A percentile compares a stretch with the other conserved stretches of the same genome.
Evolutionary conservation across 495 filamentous ascomycete species (phyloP).

Genomic region (Geopyxis carbonaria): DNA sequence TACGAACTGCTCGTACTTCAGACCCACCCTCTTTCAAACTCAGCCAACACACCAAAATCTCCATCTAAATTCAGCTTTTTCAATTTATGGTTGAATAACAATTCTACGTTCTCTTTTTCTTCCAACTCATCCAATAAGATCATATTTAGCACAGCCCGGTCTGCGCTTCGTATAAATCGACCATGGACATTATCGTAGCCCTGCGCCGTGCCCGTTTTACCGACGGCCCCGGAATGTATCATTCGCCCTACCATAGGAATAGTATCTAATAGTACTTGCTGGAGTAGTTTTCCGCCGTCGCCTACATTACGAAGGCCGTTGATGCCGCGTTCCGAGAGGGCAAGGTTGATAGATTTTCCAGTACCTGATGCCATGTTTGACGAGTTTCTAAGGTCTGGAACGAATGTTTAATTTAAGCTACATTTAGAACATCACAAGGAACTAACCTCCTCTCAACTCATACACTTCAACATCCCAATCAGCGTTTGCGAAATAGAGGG

Average conservation of each 20-base stretch:
- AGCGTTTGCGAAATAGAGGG: conserved; percentile 73
- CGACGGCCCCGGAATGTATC: conserved; percentile 65
- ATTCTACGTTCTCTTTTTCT: conserved; percentile 62
- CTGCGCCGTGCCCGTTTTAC: conserved; percentile 61
- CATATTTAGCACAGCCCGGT: conserved; percentile 72
- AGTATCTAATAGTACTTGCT: conserved; percentile 54
- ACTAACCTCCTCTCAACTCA: conserved; percentile 75
- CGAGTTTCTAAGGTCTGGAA: conserved; percentile 65
- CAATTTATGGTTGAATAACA: conserved; percentile 85
- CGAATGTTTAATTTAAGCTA: background rate
- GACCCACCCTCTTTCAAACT: conserved; percentile 13
- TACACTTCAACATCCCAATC: conserved; percentile 87
- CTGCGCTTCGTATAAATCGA: conserved; percentile 48
- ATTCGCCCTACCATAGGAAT: conserved; percentile 95
- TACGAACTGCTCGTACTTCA: conserved; percentile 17
- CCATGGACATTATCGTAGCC: conserved; percentile 71
- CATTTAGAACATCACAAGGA: background rate
- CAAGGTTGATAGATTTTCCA: conserved; percentile 93
- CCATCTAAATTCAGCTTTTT: conserved; percentile 65
- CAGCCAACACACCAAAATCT: conserved; percentile 66
- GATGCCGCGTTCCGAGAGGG: conserved; percentile 86
- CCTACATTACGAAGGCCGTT: conserved; percentile 58
- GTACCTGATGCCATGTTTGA: conserved; percentile 81
- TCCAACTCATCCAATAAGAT: conserved; percentile 72
- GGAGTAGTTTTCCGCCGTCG: conserved; percentile 37